Conservation (phyloP, 371 early-diverging fungal species). For the Mortierella sp. region DNA sequence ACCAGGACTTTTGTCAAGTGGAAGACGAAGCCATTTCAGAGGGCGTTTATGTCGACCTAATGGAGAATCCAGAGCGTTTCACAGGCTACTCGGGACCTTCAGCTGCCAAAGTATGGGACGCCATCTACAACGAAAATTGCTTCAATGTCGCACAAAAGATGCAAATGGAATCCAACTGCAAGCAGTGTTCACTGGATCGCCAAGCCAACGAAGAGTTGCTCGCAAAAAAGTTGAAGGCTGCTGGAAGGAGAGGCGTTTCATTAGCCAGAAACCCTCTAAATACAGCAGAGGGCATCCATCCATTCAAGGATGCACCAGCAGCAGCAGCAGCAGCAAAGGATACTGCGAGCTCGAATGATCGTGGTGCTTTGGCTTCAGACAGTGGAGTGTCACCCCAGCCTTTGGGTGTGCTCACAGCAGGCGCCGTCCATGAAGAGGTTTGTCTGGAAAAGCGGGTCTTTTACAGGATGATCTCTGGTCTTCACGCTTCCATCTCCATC, state of each 20-base stretch:
- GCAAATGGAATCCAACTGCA: constrained; percentile 30
- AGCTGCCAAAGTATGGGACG: constrained; percentile 90
- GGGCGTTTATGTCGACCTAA: constrained; percentile 88
- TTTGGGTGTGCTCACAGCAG: constrained; percentile 13
- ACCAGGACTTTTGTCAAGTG: constrained; percentile 50
- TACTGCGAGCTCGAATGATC: not conserved
- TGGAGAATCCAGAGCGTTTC: constrained; percentile 94
- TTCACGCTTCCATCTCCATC: constrained; percentile 96
- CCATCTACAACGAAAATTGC: constrained; percentile 96
- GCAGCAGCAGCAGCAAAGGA: not conserved
- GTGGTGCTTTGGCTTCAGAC: not conserved
- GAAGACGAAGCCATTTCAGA: constrained; percentile 58
- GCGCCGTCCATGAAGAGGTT: constrained; percentile 53
- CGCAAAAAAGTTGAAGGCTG: constrained; percentile 21
- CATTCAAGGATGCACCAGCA: not conserved
- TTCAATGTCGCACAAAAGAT: constrained; percentile 79
- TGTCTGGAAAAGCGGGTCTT: constrained; percentile 94
- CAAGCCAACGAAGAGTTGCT: constrained; percentile 59
- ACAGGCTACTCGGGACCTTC: constrained; percentile 95
- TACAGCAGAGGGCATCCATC: not conserved
- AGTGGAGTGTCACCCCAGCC: not conserved
- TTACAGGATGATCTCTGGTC: constrained; percentile 92
- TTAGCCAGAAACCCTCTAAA: constrained; percentile 18
- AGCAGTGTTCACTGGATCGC: constrained; percentile 17
- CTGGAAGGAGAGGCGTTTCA: constrained; percentile 7